These are phyloP conservation scores for Oldenlandia corymbosa DNA, from an alignment of 257 asterid genomes.

Conservation along the genomic window DNA sequence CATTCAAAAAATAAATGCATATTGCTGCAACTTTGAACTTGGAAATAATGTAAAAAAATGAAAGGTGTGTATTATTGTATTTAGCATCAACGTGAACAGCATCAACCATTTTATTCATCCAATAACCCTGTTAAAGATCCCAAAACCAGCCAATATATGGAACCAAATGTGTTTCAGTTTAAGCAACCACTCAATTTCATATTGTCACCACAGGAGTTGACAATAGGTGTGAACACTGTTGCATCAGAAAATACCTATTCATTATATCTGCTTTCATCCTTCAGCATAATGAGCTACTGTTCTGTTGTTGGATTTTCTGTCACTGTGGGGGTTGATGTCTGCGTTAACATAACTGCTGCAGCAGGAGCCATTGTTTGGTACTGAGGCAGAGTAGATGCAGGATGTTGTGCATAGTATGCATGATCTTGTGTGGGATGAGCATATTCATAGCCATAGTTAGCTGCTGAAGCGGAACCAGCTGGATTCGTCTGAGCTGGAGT, in stretches of 20 bases:
- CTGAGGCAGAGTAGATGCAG: conserved; percentile 39
- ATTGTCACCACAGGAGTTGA: background rate
- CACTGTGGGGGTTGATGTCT: conserved; percentile 34
- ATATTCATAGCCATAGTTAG: conserved; percentile 44
- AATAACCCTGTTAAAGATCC: background rate
- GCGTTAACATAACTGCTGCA: conserved; percentile 43
- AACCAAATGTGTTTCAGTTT: background rate
- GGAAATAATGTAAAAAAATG: conserved; percentile 1
- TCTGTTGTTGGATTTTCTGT: conserved; percentile 35
- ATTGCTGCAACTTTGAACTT: background rate
- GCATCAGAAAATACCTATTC: conserved; percentile 1
- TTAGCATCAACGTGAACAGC: background rate
- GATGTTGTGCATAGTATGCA: conserved; percentile 41
- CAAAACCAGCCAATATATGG: background rate
- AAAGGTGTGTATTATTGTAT: background rate
- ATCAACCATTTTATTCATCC: conserved; percentile 5
- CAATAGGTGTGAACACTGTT: background rate
- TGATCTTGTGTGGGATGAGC: conserved; percentile 47
- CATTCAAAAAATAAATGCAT: background rate
- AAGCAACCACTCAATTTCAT: conserved; percentile 1
- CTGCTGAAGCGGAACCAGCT: conserved; percentile 16
- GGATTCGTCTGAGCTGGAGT: conserved; percentile 28
- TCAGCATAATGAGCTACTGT: conserved; percentile 21
- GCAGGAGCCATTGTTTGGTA: conserved; percentile 63
- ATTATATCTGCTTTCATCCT: conserved; percentile 3